Evolutionary conservation across 805 yeast species (phyloP), one percentile per base, ranked within the genome.

Genomic region (Candida germanica): DNA sequence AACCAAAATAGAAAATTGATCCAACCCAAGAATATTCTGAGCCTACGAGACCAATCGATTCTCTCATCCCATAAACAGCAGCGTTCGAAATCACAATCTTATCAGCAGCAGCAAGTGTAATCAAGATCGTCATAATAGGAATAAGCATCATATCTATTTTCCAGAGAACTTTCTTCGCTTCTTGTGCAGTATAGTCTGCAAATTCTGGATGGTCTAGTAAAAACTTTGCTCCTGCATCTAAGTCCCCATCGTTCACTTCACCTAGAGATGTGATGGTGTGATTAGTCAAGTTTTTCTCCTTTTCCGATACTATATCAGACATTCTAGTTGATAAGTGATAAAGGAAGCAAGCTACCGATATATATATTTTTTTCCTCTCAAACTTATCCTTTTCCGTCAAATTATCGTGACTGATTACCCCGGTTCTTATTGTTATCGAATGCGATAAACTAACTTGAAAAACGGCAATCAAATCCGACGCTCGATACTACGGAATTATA

Each of bases 1-100:
- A 61, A 6, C 66, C 68, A 39, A 58, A 52, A 49, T 79, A 79
- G 46, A 79, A 80, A 6, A 77, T 69, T 1, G 81, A 67, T n/a
- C 81, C 76, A 11, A 46, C 39, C 52, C 52, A 50, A 6, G 52
- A 51, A 42, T 53, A 56, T 29, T 57, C 49, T 33, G 52, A 47
- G 3, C 63, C 63, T 8, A 42, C 33, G 53, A 61, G 47, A 9
- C 41, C 26, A 36, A 56, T 39, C 28, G 53, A 63, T 14, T 46
- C 56, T 37, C 54, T 48, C 60, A 61, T 58, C 7, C 67, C 66
- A 29, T 59, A 58, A 12, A 65, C 60, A 23, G 62, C 61, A 41
- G 63, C 61, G 36, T 41, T 41, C 4, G 36, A 29, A 24, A 43
- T 43, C n/a, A 38, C 25, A 22, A 49, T 39, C 37, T 51, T 20